Percentiles rank a stretch among this genome's conserved stretches.
These are phyloP conservation scores for Eutrema japonicum DNA, from an alignment of 345 rosid genomes.

Conservation along the genomic window DNA sequence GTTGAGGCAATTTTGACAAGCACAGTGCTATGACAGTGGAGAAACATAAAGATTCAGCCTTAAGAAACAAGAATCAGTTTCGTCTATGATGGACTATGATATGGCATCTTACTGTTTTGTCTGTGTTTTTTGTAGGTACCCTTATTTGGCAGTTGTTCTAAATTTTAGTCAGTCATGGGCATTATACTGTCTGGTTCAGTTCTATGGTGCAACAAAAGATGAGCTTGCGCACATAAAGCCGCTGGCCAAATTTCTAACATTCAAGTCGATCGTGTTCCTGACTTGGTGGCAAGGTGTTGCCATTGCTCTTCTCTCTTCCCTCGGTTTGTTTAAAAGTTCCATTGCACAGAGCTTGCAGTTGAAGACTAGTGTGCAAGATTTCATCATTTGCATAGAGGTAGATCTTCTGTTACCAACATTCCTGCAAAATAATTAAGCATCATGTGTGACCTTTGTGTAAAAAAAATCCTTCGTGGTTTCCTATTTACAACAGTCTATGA, in stretches of 20 bases:
- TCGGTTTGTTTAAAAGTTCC: constrained; percentile 84
- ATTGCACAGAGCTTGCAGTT: constrained; percentile 84
- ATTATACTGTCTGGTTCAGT: constrained; percentile 94
- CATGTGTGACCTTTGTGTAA: constrained; percentile 12
- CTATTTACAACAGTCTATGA: constrained; percentile 12
- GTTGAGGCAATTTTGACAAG: constrained; percentile 37
- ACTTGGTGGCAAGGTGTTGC: constrained; percentile 99
- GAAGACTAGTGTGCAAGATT: constrained; percentile 93
- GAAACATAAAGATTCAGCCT: neutral
- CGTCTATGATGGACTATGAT: constrained; percentile 8
- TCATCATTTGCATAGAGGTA: constrained; percentile 99
- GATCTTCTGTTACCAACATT: constrained; percentile 36
- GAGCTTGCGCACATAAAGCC: constrained; percentile 94
- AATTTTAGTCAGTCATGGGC: constrained; percentile 99
- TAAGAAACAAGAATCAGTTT: constrained; percentile 4
- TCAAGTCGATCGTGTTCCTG: constrained; percentile 94
- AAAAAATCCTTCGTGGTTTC: neutral
- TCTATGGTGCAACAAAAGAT: constrained; percentile 83
- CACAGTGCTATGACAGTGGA: constrained; percentile 7
- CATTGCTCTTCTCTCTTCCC: constrained; percentile 80
- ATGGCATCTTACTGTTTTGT: constrained; percentile 25
- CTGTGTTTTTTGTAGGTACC: constrained; percentile 68
- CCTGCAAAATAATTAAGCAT: constrained; percentile 17
- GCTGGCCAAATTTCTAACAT: constrained; percentile 86
- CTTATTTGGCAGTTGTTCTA: constrained; percentile 92